phyloP scores from a whole-genome alignment of 768 basidiomycete genomes.

The Leccinellum rugosiceps region DNA sequence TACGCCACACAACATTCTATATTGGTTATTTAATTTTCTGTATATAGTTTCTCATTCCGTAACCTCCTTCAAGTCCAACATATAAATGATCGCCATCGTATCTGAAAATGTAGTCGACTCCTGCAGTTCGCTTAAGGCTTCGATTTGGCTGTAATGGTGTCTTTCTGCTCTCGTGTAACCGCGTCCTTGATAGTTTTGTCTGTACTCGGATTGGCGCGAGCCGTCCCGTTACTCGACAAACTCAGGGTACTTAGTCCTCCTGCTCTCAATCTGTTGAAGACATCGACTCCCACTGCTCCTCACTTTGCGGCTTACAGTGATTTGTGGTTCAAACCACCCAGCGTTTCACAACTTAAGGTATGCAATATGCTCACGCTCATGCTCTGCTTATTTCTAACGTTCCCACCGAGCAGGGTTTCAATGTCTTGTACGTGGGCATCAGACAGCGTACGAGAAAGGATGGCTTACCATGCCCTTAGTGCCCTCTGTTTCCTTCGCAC shows the following conservation, averaged over 20 bases:
- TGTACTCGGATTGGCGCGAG: conserved; percentile 10
- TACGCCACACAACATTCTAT: too few species aligned
- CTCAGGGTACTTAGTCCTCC: conserved; percentile 19
- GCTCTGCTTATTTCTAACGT: background rate
- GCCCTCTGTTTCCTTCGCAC: conserved; percentile 41
- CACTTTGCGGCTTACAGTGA: conserved; percentile 45
- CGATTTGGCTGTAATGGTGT: conserved; percentile 12
- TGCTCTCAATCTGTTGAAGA: conserved; percentile 21
- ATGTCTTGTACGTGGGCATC: conserved; percentile 30
- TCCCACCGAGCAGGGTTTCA: conserved; percentile 28
- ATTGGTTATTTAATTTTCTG: too few species aligned
- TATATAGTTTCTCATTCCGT: too few species aligned
- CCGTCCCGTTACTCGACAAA: conserved; percentile 20
- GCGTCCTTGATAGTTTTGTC: conserved; percentile 5
- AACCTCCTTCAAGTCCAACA: conserved; percentile 1
- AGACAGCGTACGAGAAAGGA: background rate
- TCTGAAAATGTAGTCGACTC: background rate
- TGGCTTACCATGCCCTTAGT: conserved; percentile 17
- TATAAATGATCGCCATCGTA: conserved; percentile 16
- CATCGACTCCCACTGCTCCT: conserved; percentile 40
- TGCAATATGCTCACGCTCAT: background rate
- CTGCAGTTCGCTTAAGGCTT: background rate
- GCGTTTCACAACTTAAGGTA: conserved; percentile 43
- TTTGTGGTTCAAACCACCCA: conserved; percentile 44
- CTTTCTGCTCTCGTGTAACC: conserved; percentile 5